These are phyloP conservation scores for Microbotryum silenes-acaulis DNA, from an alignment of 1,284 basidiomycete species.

Conservation along the genomic window DNA sequence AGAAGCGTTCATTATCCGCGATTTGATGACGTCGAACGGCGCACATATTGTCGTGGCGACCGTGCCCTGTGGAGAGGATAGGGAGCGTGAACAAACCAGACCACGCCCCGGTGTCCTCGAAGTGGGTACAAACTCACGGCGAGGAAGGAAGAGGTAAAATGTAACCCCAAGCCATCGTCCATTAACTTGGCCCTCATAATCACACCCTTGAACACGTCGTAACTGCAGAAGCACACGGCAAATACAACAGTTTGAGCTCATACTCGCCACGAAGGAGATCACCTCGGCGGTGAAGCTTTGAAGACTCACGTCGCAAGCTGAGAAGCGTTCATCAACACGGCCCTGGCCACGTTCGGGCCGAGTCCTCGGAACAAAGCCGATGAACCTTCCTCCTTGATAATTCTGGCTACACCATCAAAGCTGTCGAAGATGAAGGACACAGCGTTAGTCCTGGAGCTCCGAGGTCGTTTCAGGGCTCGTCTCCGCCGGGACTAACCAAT, in stretches of 20 bases:
- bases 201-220: constrained; percentile 81
- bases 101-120: neutral
- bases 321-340: constrained; percentile 81
- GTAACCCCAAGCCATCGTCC: constrained; percentile 67
- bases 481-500: constrained; percentile 23
- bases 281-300: constrained; percentile 36
- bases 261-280: neutral
- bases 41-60: constrained; percentile 90
- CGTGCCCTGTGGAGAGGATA: constrained; percentile 54
- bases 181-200: constrained; percentile 63
- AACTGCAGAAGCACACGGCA: constrained; percentile 46
- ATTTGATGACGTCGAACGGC: constrained; percentile 84
- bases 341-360: constrained; percentile 75
- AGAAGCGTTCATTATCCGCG: constrained; percentile 81
- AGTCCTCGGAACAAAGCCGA: constrained; percentile 69
- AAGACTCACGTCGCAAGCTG: constrained; percentile 70
- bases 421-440: constrained; percentile 48
- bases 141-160: constrained; percentile 76
- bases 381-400: constrained; percentile 60
- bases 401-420: constrained; percentile 68
- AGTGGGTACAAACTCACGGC: constrained; percentile 51
- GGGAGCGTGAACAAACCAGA: neutral
- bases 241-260: neutral
- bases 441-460: neutral
- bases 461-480: neutral